Base-by-base conservation (phyloP, 2,329 filamentous ascomycete species). In the Chrysoporthe cubensis region DNA sequence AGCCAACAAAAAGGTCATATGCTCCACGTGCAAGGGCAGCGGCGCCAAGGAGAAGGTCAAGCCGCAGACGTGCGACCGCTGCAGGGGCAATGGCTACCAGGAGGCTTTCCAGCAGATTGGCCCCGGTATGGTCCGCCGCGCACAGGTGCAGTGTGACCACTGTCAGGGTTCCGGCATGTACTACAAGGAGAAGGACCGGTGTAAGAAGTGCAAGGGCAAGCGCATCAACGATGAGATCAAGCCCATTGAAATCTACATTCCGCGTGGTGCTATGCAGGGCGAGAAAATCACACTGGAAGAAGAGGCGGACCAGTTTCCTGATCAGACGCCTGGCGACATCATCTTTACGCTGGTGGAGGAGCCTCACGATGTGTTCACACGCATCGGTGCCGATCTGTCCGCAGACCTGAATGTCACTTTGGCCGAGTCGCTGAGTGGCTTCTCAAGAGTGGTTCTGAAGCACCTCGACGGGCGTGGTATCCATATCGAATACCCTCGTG, bases 161-260 rank as follows among this genome's bases (percentile, higher is more conserved):
- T 99, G 96, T 80, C 86, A 90, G 69, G 95, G 94, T 44, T 87
- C 89, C n/a, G 96, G 96, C 6, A 89, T 90, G 76, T 89, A 94
- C 76, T 97, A 90, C 82, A 95, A 95, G 79, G 93, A 97, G 76
- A 98, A 98, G 84, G 96, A 99, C 76, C 93, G 93, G 77, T 99
- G 96, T 85, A 97, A 97, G 85, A 97, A 96, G 84, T 99, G 96
- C 88, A 98, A 98, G 82, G 96, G 96, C 75, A 92, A 92, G 79
- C 88, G 93, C 71, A 94, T 93, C 16, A 88, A 89, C 57, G 91
- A 94, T 75, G 92, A 96, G 80, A 96, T 92, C 80, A 99, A 98
- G 83, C 92, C 95, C 3, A 84, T 99, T 69, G 96, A 99, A 81
- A 90, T 99, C 64, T 98, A 98, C 82, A 97, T 99, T 69, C 94